Evolutionary conservation across 257 asterid species (phyloP).

Genomic region (Scutellaria minor): DNA sequence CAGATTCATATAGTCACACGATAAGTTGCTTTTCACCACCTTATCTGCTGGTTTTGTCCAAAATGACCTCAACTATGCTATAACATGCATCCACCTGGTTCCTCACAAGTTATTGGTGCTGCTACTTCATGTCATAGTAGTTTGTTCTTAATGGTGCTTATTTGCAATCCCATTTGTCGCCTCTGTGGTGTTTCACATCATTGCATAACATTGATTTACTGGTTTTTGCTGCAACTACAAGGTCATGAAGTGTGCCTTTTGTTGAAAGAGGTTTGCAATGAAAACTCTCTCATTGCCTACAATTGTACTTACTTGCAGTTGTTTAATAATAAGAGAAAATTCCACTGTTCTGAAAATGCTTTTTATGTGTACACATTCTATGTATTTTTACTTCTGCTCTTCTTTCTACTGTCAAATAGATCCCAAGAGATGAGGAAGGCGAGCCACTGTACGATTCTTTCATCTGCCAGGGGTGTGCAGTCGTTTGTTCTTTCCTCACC

Average conservation of each 20-base stretch:
- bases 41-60: too few species aligned
- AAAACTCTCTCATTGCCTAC: background rate
- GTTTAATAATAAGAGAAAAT: background rate
- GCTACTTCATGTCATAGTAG: background rate
- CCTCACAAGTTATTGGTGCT: too few species aligned
- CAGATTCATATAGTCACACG: too few species aligned
- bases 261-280: background rate
- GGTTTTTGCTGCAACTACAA: background rate
- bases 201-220: background rate
- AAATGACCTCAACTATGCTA: too few species aligned
- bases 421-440: constrained; percentile 90
- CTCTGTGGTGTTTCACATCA: too few species aligned
- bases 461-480: constrained; percentile 83
- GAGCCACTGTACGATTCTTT: constrained; percentile 86
- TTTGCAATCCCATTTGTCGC: background rate
- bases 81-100: too few species aligned
- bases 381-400: background rate
- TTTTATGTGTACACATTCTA: background rate
- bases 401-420: constrained; percentile 40
- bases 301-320: background rate
- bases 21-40: too few species aligned
- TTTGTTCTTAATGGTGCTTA: background rate
- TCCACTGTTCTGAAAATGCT: background rate
- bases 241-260: background rate
- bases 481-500: constrained; percentile 60